Evolutionary conservation across 306 rosid genomes (phyloP).

Genomic region (Medicago lupulina): DNA sequence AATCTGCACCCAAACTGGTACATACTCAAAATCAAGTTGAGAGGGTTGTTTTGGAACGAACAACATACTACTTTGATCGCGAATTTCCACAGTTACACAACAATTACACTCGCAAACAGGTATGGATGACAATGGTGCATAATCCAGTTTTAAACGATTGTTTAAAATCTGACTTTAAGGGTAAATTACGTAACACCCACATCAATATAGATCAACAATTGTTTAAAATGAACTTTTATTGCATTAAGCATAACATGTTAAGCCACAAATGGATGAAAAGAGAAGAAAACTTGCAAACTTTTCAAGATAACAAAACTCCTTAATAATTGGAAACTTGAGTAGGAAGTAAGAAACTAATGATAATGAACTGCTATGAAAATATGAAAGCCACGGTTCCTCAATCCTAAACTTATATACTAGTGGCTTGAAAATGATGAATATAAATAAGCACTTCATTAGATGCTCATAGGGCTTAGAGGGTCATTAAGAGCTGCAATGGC

Average conservation of each 20-base stretch:
- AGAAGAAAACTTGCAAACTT: constrained; percentile 27
- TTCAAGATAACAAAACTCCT: constrained; percentile 1
- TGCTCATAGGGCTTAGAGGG: constrained; percentile 85
- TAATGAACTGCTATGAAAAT: not conserved
- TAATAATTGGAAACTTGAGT: constrained; percentile 1
- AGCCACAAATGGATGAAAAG: not conserved
- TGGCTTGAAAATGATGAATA: constrained; percentile 5
- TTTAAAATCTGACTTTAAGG: too few species aligned
- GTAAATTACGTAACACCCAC: not conserved
- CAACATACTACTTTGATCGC: too few species aligned
- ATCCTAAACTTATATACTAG: constrained; percentile 3
- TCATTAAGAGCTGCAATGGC: constrained; percentile 83
- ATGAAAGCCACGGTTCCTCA: constrained; percentile 31
- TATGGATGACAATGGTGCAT: too few species aligned
- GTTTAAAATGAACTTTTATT: constrained; percentile 33
- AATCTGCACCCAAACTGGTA: too few species aligned
- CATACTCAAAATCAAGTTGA: too few species aligned
- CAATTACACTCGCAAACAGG: too few species aligned
- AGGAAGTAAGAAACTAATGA: not conserved
- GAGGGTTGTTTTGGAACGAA: too few species aligned
- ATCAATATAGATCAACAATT: not conserved
- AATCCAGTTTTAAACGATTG: too few species aligned
- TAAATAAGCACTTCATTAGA: constrained; percentile 41
- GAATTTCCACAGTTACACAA: too few species aligned
- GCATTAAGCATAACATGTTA: not conserved